Percentiles rank a stretch among this genome's conserved stretches.
Conservation (phyloP, 306 rosid species). For the Malus asiatica region DNA sequence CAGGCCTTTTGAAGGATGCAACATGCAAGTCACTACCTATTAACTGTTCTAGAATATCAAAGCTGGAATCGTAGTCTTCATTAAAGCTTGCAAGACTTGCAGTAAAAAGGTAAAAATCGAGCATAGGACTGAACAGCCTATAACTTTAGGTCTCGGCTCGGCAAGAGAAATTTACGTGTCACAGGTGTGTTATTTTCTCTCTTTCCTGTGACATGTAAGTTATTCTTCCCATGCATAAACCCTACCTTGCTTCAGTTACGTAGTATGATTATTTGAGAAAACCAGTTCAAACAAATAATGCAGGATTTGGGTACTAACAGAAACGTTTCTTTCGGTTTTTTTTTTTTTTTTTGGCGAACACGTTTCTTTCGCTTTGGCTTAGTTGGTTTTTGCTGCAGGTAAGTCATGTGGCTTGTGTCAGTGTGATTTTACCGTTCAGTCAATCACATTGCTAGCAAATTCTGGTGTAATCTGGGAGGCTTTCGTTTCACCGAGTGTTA, state of each 20-base stretch:
- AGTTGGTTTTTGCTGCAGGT: background rate
- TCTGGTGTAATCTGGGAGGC: background rate
- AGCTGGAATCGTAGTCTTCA: background rate
- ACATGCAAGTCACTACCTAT: background rate
- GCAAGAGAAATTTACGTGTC: background rate
- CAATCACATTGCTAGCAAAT: background rate
- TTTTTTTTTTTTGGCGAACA: too few relatives aligned
- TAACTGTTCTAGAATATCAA: background rate
- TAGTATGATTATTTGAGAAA: background rate
- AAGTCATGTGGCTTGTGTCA: constrained; percentile 2
- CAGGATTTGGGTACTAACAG: background rate
- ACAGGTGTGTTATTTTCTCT: background rate
- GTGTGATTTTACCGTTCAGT: background rate
- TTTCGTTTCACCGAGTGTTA: background rate
- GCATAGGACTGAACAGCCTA: background rate
- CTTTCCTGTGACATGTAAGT: background rate
- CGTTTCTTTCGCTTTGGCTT: background rate
- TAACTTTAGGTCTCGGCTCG: background rate
- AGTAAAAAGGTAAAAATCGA: background rate
- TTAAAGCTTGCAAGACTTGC: background rate
- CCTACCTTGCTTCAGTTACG: background rate
- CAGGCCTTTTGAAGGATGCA: background rate
- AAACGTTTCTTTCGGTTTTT: background rate
- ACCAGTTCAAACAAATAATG: background rate
- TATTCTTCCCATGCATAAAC: background rate